A percentile compares a stretch with the other conserved stretches of the same genome.
Evolutionary conservation across 1,284 basidiomycete species (phyloP).

Genomic region (Pholiota adiposa): DNA sequence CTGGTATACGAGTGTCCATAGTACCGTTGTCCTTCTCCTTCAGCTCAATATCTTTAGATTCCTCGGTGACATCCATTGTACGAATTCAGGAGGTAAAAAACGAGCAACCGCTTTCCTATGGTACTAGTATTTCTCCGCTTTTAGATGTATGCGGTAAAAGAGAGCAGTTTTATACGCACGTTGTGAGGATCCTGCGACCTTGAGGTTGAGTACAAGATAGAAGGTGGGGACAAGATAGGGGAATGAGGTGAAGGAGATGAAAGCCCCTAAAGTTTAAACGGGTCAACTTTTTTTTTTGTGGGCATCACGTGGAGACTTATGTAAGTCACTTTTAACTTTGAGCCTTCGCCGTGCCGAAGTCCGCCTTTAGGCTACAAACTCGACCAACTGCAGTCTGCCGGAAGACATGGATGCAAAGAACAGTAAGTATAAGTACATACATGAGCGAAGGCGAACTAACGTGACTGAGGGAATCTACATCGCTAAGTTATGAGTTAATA

Average conservation of each 20-base stretch:
- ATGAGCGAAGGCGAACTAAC: too few relatives aligned
- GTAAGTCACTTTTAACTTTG: not conserved
- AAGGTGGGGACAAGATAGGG: not conserved
- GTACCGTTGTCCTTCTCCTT: not conserved
- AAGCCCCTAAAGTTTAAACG: not conserved
- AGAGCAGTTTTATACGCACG: too few relatives aligned
- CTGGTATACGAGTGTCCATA: not conserved
- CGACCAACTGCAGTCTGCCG: not conserved
- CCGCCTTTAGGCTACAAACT: not conserved
- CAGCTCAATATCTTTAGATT: not conserved
- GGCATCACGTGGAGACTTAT: not conserved
- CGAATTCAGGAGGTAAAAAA: not conserved
- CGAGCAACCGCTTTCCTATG: too few relatives aligned
- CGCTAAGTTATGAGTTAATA: too few relatives aligned
- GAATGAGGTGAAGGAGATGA: not conserved
- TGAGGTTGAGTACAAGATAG: not conserved
- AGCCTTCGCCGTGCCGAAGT: not conserved
- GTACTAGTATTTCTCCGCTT: too few relatives aligned
- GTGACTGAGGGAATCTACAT: too few relatives aligned
- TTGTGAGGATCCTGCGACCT: too few relatives aligned
- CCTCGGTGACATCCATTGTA: not conserved
- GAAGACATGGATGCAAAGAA: not conserved
- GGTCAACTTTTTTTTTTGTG: slow-evolving; percentile 4
- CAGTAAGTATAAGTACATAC: not conserved
- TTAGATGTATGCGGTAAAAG: too few relatives aligned